Evolutionary conservation across 768 basidiomycete genomes (phyloP).

Genomic region (Psilocybe tampanensis): DNA sequence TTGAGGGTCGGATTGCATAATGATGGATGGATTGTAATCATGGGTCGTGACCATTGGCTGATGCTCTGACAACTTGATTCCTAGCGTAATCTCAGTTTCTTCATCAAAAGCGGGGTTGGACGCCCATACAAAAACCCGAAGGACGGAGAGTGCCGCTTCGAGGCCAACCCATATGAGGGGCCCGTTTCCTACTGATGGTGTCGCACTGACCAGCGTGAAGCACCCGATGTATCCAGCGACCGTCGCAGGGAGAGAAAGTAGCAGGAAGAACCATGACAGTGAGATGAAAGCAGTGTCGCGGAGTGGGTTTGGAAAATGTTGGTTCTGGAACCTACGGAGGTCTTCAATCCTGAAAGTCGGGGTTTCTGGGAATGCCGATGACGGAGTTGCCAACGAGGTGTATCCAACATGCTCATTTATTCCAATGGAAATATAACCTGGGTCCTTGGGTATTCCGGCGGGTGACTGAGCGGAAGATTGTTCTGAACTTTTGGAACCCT

Average conservation of each 20-base stretch:
- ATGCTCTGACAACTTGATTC: not conserved
- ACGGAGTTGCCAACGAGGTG: not conserved
- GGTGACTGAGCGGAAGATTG: not conserved
- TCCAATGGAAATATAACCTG: not conserved
- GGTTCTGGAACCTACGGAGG: not conserved
- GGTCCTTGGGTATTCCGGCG: no score
- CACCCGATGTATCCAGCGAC: conserved; percentile 15
- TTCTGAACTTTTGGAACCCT: not conserved
- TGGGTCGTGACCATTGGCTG: not conserved
- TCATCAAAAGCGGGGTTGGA: conserved; percentile 11
- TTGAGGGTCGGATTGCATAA: not conserved
- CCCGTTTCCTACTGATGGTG: not conserved
- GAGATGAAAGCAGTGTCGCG: not conserved
- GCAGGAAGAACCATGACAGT: not conserved
- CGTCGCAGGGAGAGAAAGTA: not conserved
- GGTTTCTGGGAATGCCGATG: not conserved
- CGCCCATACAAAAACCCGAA: conserved; percentile 15
- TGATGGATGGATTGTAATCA: not conserved
- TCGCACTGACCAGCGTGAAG: conserved; percentile 8
- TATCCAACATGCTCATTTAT: not conserved
- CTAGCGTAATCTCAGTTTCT: not conserved
- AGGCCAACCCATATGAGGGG: conserved; percentile 16
- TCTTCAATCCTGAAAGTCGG: not conserved
- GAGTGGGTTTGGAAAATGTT: not conserved
- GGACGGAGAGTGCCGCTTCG: conserved; percentile 8